Evolutionary conservation across 2,329 filamentous ascomycete genomes (phyloP).

Genomic region (Acrocalymma vagum): DNA sequence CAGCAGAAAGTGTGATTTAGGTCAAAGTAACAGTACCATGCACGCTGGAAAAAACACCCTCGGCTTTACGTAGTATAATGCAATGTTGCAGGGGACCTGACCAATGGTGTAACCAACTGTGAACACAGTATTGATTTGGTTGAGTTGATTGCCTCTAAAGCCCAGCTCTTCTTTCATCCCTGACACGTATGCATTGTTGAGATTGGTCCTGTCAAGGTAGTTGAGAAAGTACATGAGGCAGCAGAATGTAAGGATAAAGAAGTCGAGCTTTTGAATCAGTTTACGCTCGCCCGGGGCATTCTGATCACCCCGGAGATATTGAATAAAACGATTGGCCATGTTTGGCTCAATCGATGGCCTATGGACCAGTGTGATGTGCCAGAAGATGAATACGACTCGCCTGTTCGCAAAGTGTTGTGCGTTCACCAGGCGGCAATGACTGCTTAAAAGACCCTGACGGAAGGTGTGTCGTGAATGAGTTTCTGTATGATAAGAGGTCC

Average conservation of each 20-base stretch:
- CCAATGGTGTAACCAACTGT: conserved; percentile 59
- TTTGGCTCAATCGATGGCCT: too few relatives aligned
- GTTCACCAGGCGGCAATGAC: too few relatives aligned
- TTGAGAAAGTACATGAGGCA: conserved; percentile 58
- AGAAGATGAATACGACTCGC: too few relatives aligned
- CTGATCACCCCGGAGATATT: conserved; percentile 46
- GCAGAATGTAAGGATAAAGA: conserved; percentile 71
- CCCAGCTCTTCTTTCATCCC: conserved; percentile 53
- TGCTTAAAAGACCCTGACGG: too few relatives aligned
- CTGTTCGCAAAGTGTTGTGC: too few relatives aligned
- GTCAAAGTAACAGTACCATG: too few relatives aligned
- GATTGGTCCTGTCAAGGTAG: conserved; percentile 49
- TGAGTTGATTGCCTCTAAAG: conserved; percentile 51
- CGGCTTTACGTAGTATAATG: conserved; percentile 69
- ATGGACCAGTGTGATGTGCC: too few relatives aligned
- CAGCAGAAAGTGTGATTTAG: background rate
- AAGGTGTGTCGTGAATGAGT: too few relatives aligned
- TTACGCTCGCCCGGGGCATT: conserved; percentile 49
- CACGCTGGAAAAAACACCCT: conserved; percentile 71
- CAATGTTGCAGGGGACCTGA: conserved; percentile 56
- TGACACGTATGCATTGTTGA: conserved; percentile 53
- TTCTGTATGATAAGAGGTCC: too few relatives aligned
- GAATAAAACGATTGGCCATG: conserved; percentile 38
- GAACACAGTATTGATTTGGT: conserved; percentile 56
- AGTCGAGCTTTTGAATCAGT: conserved; percentile 67